Base-by-base conservation (phyloP, 129 eudicot genomes). In the Gnaphalium uliginosum region DNA sequence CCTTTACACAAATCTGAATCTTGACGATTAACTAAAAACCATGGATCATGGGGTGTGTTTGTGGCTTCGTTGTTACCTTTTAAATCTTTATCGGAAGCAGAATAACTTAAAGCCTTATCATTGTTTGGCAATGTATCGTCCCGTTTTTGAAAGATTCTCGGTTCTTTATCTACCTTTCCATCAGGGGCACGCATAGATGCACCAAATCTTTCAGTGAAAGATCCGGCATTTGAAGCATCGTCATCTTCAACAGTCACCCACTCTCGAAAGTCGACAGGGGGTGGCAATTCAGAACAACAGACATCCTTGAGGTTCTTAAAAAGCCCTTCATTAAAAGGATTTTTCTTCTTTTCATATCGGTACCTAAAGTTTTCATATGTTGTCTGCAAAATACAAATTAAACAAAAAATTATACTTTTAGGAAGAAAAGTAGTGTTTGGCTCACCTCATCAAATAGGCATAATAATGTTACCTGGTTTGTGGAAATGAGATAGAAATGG, bases 361-460 rank as follows among this genome's bases (percentile, higher is more conserved):
- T 84, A 84, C 66, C 90, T 74, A 62, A 91, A 89, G 85, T 89
- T 94, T 70, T 90, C 97, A 41, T 89, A 87, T 2, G 98, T 93
- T 62, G 96, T 93, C 98, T 92, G 86, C 62, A 74, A 54, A 30
- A 33, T 64, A 77, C 21, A 43, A 33, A n/a, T n/a, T n/a, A n/a
- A 18, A 61, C 15, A 14, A 51, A 63, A 56, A 2, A 75, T 63
- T 23, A 48, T 23, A 21, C 6, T 33, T 37, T 51, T 48, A 67
- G 57, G 74, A 24, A 17, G n/a, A n/a, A 71, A 18, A n/a, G 0
- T 26, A 54, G 2, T 0, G 58, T 15, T 37, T 35, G 0, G 23
- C 23, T 13, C 22, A n/a, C 10, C 26, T 68, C 10, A 26, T 41
- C 14, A 26, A 19, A 56, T 53, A 19, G 33, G 56, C 11, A 53